These are phyloP conservation scores for Trichophyton benhamiae DNA, from an alignment of 2,329 filamentous ascomycete species.

Conservation along the genomic window DNA sequence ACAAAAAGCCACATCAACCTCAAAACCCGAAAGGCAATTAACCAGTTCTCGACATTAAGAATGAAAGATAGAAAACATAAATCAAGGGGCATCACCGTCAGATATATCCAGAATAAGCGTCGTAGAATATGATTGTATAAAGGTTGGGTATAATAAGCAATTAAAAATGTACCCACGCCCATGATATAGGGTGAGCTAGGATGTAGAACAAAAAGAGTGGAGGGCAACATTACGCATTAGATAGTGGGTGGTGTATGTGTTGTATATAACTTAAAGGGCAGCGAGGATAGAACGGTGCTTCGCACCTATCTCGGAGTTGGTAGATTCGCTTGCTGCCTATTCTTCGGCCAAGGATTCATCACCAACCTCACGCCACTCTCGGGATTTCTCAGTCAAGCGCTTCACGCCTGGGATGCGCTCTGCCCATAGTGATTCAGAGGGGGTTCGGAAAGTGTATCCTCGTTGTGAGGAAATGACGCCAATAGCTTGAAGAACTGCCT, in stretches of 20 bases:
- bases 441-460: conserved; percentile 83
- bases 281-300: background rate
- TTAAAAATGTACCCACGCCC: background rate
- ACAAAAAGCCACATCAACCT: background rate
- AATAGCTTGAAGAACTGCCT: conserved; percentile 90
- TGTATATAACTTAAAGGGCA: background rate
- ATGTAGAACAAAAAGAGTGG: background rate
- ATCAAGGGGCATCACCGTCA: background rate
- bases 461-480: conserved; percentile 92
- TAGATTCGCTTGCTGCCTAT: conserved; percentile 13
- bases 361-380: conserved; percentile 82
- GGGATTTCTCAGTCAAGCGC: conserved; percentile 65
- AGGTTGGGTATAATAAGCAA: conserved; percentile 1
- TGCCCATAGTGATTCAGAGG: conserved; percentile 83
- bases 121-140: background rate
- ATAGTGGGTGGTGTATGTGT: background rate
- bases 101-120: background rate
- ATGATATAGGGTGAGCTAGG: background rate
- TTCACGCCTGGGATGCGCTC: conserved; percentile 69
- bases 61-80: background rate
- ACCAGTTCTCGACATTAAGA: background rate
- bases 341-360: conserved; percentile 57
- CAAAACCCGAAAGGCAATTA: background rate
- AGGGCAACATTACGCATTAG: background rate
- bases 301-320: background rate